A percentile compares a stretch with the other conserved stretches of the same genome.
Evolutionary conservation across 2,329 filamentous ascomycete species (phyloP).

Genomic region (Coniochaeta prunicola): DNA sequence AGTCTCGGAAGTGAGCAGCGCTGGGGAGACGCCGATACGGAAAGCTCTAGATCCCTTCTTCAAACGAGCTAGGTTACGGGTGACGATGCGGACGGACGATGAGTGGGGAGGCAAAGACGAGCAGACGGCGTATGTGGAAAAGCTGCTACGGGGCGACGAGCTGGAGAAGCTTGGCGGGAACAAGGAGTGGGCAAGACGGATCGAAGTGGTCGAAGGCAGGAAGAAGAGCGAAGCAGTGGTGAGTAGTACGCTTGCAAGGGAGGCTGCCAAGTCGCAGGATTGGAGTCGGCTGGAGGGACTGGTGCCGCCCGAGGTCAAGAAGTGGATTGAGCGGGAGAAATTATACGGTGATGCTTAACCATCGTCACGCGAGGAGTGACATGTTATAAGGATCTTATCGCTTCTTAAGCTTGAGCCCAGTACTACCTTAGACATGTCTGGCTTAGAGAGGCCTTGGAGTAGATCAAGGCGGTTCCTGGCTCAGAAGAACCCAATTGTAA

Average conservation of each 20-base stretch:
- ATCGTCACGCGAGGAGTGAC: too few species aligned
- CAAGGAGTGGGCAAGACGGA: slow-evolving; percentile 48
- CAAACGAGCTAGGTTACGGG: slow-evolving; percentile 49
- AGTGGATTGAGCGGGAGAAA: slow-evolving; percentile 47
- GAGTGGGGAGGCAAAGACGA: slow-evolving; percentile 50
- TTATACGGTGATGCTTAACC: slow-evolving; percentile 40
- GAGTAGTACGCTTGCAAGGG: slow-evolving; percentile 58
- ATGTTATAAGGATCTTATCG: too few species aligned
- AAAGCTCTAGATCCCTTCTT: slow-evolving; percentile 57
- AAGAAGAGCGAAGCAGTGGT: slow-evolving; percentile 34
- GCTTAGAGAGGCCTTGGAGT: too few species aligned
- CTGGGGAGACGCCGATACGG: slow-evolving; percentile 33
- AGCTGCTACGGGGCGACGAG: slow-evolving; percentile 34
- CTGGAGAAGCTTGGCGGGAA: slow-evolving; percentile 47
- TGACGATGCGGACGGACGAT: slow-evolving; percentile 55
- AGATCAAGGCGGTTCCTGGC: too few species aligned
- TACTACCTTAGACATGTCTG: too few species aligned
- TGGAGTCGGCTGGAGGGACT: slow-evolving; percentile 40
- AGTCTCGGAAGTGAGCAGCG: not conserved
- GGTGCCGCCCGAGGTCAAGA: slow-evolving; percentile 48
- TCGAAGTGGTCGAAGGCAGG: slow-evolving; percentile 50
- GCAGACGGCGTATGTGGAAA: slow-evolving; percentile 47
- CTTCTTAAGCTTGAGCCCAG: too few species aligned
- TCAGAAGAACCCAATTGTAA: too few species aligned
- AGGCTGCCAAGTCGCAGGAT: slow-evolving; percentile 40